Percentiles rank a stretch among this genome's conserved stretches.
These are phyloP conservation scores for Aspergillus sp. DNA, from an alignment of 2,329 filamentous ascomycete genomes.

Conservation along the genomic window DNA sequence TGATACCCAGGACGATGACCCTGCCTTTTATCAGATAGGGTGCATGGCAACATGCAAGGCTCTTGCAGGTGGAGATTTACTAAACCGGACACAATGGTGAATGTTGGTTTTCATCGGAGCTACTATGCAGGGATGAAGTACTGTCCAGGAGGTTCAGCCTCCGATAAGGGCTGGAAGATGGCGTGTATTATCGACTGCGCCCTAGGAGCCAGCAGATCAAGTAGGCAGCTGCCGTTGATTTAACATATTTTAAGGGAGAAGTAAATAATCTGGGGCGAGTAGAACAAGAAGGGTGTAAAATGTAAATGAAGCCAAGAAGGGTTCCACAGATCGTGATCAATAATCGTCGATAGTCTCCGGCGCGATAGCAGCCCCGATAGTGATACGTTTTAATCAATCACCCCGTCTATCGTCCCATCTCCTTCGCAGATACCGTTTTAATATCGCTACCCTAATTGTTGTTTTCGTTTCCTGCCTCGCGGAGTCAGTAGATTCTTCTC, in stretches of 20 bases:
- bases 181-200: not conserved
- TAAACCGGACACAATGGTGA: not conserved
- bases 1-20: not conserved
- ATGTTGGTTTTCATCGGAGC: too few relatives aligned
- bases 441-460: not conserved
- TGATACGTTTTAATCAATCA: slow-evolving; percentile 13
- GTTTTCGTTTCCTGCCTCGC: not conserved
- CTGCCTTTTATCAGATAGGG: not conserved
- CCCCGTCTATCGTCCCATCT: slow-evolving; percentile 9
- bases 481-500: not conserved
- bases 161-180: not conserved
- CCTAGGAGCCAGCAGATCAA: not conserved
- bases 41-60: not conserved
- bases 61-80: not conserved
- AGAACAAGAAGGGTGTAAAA: not conserved
- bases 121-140: not conserved
- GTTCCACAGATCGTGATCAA: slow-evolving; percentile 16
- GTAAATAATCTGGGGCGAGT: not conserved
- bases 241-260: not conserved
- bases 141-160: not conserved
- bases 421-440: not conserved
- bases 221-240: not conserved
- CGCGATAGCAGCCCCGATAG: slow-evolving; percentile 14
- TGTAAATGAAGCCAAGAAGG: slow-evolving; percentile 13
- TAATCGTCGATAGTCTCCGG: slow-evolving; percentile 20